Conservation (phyloP, 75 land plant genomes). For the Larix kaempferi region DNA sequence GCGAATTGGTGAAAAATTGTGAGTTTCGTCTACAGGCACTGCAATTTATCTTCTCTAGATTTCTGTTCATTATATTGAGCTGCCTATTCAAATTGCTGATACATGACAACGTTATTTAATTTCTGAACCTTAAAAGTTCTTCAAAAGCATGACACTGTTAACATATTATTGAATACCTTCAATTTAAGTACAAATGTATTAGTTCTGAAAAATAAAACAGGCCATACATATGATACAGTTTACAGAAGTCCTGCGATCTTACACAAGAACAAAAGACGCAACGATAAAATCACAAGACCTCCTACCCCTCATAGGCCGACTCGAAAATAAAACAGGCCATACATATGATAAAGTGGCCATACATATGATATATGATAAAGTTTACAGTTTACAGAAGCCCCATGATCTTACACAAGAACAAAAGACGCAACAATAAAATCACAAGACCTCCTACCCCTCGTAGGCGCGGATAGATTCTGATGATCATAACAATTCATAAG, state of each 20-base stretch:
- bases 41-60: constrained; percentile 2
- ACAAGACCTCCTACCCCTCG: too few relatives aligned
- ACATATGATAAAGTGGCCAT: too few relatives aligned
- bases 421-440: too few relatives aligned
- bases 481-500: too few relatives aligned
- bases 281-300: too few relatives aligned
- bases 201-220: not conserved
- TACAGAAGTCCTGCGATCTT: not conserved
- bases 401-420: too few relatives aligned
- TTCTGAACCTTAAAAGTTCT: not conserved
- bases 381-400: not conserved
- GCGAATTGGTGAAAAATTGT: not conserved
- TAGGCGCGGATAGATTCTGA: too few relatives aligned
- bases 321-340: too few relatives aligned
- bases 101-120: not conserved
- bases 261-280: not conserved
- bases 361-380: too few relatives aligned
- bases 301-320: too few relatives aligned
- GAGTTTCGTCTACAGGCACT: not conserved
- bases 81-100: not conserved
- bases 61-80: not conserved
- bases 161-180: not conserved
- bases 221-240: not conserved
- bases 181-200: not conserved
- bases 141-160: not conserved